Evolutionary conservation across 129 eudicot species (phyloP).

Genomic region (Oenanthe sinensis): DNA sequence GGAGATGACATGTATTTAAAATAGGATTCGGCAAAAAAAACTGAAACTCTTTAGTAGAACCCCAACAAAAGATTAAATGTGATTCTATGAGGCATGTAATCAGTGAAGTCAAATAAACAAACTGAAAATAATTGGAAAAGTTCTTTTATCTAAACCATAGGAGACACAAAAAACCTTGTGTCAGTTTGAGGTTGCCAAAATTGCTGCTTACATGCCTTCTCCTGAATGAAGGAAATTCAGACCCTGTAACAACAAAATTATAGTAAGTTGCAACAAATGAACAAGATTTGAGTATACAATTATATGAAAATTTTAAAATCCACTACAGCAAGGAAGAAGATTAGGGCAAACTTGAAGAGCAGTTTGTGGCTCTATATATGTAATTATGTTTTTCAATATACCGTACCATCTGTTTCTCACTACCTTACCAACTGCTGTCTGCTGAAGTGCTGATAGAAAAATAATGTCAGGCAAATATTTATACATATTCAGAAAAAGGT

Average conservation of each 20-base stretch:
- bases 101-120: background rate
- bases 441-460: no score
- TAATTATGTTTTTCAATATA: background rate
- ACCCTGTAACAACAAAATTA: constrained; percentile 21
- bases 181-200: constrained; percentile 25
- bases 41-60: background rate
- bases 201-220: constrained; percentile 29
- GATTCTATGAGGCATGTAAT: background rate
- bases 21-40: no score
- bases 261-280: background rate
- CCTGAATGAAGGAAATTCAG: constrained; percentile 44
- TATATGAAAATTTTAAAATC: background rate
- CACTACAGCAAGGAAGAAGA: background rate
- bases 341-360: background rate
- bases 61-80: background rate
- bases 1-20: no score
- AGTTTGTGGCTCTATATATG: background rate
- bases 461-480: no score
- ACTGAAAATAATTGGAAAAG: background rate
- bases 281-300: background rate
- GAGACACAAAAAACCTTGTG: constrained; percentile 33
- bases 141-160: background rate
- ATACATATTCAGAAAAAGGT: no score
- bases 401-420: background rate
- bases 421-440: no score